phyloP scores from a whole-genome alignment of 1,284 basidiomycete species.

The Cutaneotrichosporon mucoides region DNA sequence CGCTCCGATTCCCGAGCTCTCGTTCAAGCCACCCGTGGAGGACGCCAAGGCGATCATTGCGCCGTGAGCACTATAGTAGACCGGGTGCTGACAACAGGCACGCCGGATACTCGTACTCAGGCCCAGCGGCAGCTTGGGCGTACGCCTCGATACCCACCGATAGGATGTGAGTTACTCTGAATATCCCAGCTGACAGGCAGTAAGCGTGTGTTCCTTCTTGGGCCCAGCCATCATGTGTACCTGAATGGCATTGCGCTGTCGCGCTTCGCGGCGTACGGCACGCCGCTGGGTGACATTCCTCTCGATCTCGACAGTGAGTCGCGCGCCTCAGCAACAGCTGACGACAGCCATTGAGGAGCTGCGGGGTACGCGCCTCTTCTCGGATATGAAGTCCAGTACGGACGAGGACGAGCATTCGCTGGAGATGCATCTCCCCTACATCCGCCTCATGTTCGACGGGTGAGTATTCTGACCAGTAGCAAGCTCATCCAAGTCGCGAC shows the following conservation, averaged over 20 bases:
- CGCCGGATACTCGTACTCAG: conserved; percentile 94
- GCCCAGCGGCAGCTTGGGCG: conserved; percentile 90
- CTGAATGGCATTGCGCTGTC: conserved; percentile 83
- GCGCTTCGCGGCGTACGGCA: conserved; percentile 68
- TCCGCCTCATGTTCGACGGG: conserved; percentile 81
- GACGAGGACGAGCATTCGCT: conserved; percentile 97
- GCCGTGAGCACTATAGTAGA: conserved; percentile 61
- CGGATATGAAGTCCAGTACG: conserved; percentile 60
- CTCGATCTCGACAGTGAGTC: conserved; percentile 72
- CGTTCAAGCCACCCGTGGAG: conserved; percentile 61
- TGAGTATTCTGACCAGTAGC: conserved; percentile 42
- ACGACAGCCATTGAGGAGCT: conserved; percentile 65
- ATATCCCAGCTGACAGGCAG: conserved; percentile 50
- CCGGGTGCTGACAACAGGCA: conserved; percentile 58
- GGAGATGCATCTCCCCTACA: conserved; percentile 95
- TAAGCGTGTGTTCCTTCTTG: conserved; percentile 87
- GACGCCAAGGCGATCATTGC: conserved; percentile 89
- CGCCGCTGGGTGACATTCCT: conserved; percentile 77
- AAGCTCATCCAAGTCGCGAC: conserved; percentile 41
- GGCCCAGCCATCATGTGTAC: conserved; percentile 91
- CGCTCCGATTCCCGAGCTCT: conserved; percentile 51
- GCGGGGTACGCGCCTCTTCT: conserved; percentile 64
- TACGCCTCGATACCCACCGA: conserved; percentile 81
- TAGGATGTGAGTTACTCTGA: conserved; percentile 59
- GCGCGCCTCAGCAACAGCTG: neutral